A percentile compares a stretch with the other conserved stretches of the same genome.
Evolutionary conservation across 345 rosid genomes (phyloP).

Genomic region (Linum tenue): DNA sequence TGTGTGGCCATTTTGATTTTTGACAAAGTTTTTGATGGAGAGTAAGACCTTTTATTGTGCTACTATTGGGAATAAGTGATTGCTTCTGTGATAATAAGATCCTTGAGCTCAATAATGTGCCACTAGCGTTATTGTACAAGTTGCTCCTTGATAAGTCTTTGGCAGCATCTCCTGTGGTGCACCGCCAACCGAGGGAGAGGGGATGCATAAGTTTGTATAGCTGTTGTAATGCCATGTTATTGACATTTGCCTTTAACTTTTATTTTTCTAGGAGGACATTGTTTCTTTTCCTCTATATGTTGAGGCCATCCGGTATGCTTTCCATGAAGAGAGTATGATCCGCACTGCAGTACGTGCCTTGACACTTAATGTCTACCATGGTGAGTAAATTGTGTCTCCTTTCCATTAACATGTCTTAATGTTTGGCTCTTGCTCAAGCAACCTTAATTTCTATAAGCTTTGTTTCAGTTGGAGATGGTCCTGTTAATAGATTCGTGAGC

Average conservation of each 20-base stretch:
- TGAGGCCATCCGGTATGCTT: constrained; percentile 86
- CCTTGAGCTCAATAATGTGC: neutral
- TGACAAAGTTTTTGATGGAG: no score
- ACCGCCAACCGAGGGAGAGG: neutral
- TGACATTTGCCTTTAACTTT: constrained; percentile 3
- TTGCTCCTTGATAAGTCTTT: neutral
- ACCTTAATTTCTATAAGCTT: constrained; percentile 13
- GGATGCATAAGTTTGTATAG: neutral
- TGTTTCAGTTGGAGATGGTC: constrained; percentile 79
- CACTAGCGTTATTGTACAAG: no score
- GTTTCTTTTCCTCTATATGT: constrained; percentile 90
- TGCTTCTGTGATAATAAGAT: no score
- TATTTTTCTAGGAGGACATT: constrained; percentile 68
- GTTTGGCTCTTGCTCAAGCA: neutral
- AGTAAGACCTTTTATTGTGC: no score
- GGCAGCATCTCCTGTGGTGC: neutral
- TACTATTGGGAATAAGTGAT: no score
- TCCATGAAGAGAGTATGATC: constrained; percentile 95
- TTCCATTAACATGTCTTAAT: neutral
- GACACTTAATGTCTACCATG: constrained; percentile 87
- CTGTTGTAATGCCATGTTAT: neutral
- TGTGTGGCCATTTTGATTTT: neutral
- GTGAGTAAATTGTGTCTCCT: constrained; percentile 32
- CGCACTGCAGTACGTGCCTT: constrained; percentile 93
- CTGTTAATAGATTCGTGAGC: constrained; percentile 45